Conservation (phyloP, 768 basidiomycete genomes). For the Pisolithus orientalis region DNA sequence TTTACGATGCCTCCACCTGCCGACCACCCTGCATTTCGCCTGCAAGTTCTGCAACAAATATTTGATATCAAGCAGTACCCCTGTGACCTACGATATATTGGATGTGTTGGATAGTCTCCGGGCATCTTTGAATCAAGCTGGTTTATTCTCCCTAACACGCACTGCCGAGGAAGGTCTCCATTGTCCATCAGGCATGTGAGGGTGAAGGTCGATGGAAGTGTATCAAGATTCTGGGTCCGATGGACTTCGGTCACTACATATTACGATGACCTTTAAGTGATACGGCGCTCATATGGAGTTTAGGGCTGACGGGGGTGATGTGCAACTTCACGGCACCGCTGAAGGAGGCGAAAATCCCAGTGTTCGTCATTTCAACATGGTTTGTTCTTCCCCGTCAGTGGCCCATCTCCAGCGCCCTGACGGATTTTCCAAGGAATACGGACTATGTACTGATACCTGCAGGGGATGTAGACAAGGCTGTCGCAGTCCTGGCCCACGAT, state of each 20-base stretch:
- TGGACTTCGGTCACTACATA: slow-evolving; percentile 49
- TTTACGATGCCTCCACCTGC: slow-evolving; percentile 37
- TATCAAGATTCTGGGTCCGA: slow-evolving; percentile 59
- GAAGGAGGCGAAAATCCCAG: slow-evolving; percentile 42
- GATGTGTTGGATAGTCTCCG: slow-evolving; percentile 21
- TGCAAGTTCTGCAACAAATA: slow-evolving; percentile 37
- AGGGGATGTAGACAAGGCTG: slow-evolving; percentile 35
- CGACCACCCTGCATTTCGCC: slow-evolving; percentile 39
- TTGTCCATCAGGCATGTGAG: slow-evolving; percentile 42
- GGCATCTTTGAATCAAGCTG: slow-evolving; percentile 21
- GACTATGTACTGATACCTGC: slow-evolving; percentile 56
- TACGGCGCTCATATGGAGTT: not conserved
- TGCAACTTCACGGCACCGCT: slow-evolving; percentile 49
- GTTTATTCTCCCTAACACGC: slow-evolving; percentile 51
- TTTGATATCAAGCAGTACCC: slow-evolving; percentile 42
- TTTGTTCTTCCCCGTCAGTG: slow-evolving; percentile 20
- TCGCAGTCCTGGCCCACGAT: slow-evolving; percentile 38
- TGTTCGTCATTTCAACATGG: slow-evolving; percentile 65
- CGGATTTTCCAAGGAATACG: slow-evolving; percentile 46
- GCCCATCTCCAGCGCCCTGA: not conserved
- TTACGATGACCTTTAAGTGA: not conserved
- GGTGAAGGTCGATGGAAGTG: slow-evolving; percentile 46
- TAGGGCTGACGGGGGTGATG: slow-evolving; percentile 54
- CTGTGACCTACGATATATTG: slow-evolving; percentile 29
- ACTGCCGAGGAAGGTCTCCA: slow-evolving; percentile 55